These are phyloP conservation scores for Paraphoma chrysanthemicola DNA, from an alignment of 2,329 filamentous ascomycete genomes.

Conservation along the genomic window DNA sequence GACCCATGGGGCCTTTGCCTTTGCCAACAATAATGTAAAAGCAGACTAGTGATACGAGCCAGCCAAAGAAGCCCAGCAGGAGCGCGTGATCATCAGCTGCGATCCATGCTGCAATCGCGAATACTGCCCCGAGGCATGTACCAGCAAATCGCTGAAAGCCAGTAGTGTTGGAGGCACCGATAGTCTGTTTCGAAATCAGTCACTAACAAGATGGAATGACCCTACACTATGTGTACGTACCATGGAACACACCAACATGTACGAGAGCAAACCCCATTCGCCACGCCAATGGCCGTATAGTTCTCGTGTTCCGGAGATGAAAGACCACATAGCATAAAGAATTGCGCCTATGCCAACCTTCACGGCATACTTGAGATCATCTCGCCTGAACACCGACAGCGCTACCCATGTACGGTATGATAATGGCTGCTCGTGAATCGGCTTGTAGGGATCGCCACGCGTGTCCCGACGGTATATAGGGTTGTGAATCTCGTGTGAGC, in stretches of 20 bases:
- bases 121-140: slow-evolving; percentile 79
- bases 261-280: slow-evolving; percentile 95
- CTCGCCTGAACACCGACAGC: slow-evolving; percentile 64
- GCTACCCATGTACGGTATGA: slow-evolving; percentile 62
- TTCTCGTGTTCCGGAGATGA: slow-evolving; percentile 77
- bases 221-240: slow-evolving; percentile 15
- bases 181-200: slow-evolving; percentile 61
- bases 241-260: slow-evolving; percentile 98
- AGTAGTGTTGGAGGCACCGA: slow-evolving; percentile 93
- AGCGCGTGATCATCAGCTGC: slow-evolving; percentile 75
- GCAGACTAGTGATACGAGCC: slow-evolving; percentile 79
- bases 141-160: slow-evolving; percentile 85
- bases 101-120: slow-evolving; percentile 80
- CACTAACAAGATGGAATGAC: not conserved
- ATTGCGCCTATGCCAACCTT: slow-evolving; percentile 93
- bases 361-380: slow-evolving; percentile 79
- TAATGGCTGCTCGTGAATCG: slow-evolving; percentile 39
- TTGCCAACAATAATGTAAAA: slow-evolving; percentile 89
- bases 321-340: slow-evolving; percentile 87
- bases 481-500: slow-evolving; percentile 45
- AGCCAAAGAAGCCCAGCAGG: slow-evolving; percentile 80
- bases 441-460: slow-evolving; percentile 36
- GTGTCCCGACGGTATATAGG: slow-evolving; percentile 40
- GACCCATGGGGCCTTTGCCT: slow-evolving; percentile 86
- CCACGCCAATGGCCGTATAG: slow-evolving; percentile 88